Evolutionary conservation across 2,329 filamentous ascomycete genomes (phyloP).

Genomic region (Colletotrichum salicis): DNA sequence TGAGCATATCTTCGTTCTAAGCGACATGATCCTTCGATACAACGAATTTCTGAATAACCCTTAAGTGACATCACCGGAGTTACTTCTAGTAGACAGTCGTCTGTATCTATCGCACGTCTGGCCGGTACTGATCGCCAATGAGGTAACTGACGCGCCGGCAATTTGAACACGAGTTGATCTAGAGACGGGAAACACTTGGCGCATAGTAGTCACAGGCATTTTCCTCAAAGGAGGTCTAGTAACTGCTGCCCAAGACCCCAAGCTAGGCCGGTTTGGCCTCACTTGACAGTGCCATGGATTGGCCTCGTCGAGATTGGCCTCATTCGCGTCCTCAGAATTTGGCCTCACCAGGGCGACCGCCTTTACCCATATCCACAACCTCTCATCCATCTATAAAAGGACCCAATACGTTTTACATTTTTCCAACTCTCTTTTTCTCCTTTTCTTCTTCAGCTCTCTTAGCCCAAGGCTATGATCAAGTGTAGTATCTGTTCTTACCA

Average conservation of each 20-base stretch:
- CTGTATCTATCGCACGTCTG: neutral
- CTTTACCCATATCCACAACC: neutral
- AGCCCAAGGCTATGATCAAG: constrained; percentile 38
- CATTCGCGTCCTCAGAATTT: neutral
- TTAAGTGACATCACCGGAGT: no score
- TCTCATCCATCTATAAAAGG: neutral
- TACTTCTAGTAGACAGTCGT: neutral
- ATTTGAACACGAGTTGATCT: neutral
- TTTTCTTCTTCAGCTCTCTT: constrained; percentile 37
- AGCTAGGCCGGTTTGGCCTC: neutral
- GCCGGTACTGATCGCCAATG: neutral
- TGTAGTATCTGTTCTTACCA: constrained; percentile 26
- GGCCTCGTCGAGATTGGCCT: neutral
- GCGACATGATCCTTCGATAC: no score
- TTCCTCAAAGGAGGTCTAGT: neutral
- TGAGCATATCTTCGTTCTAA: no score
- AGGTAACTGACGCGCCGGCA: neutral
- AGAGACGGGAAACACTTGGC: neutral
- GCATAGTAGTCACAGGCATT: neutral
- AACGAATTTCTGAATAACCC: no score
- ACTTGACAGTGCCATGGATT: neutral
- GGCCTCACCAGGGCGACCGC: neutral
- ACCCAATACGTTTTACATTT: neutral
- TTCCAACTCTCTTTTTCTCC: constrained; percentile 7
- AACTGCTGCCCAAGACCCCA: neutral